A percentile compares a stretch with the other conserved stretches of the same genome.
Evolutionary conservation across 805 yeast genomes (phyloP).

Genomic region (Metschnikowia gruessii): DNA sequence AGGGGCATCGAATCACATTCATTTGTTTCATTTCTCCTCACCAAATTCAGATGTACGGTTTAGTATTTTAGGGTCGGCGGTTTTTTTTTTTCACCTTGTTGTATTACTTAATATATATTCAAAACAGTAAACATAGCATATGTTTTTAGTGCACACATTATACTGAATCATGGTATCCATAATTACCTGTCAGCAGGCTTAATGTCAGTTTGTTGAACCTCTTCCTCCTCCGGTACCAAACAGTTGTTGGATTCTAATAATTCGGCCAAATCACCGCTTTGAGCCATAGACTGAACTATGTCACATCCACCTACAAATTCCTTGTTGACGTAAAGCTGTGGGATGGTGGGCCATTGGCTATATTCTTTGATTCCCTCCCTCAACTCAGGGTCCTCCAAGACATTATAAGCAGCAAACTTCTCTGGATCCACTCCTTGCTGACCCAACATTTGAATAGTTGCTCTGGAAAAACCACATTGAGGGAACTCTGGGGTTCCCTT

Average conservation of each 20-base stretch:
- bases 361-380: conserved; percentile 95
- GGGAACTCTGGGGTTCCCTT: conserved; percentile 98
- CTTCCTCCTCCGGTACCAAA: conserved; percentile 76
- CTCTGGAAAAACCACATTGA: conserved; percentile 95
- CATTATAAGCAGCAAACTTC: conserved; percentile 96
- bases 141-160: not conserved
- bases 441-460: conserved; percentile 89
- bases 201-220: conserved; percentile 30
- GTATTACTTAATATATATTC: not conserved
- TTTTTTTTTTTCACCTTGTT: not conserved
- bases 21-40: not conserved
- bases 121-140: not conserved
- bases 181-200: conserved; percentile 35
- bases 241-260: conserved; percentile 76
- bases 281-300: conserved; percentile 87
- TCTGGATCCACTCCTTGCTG: conserved; percentile 96
- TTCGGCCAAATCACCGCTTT: conserved; percentile 84
- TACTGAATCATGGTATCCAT: conserved; percentile 3
- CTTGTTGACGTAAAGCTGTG: conserved; percentile 85
- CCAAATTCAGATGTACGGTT: not conserved
- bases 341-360: conserved; percentile 97
- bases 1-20: not conserved
- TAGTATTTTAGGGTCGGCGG: not conserved
- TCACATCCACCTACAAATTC: conserved; percentile 99
- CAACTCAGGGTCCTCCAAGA: conserved; percentile 88